Evolutionary conservation across 495 filamentous ascomycete genomes (phyloP).

Genomic region (Glonium stellatum): DNA sequence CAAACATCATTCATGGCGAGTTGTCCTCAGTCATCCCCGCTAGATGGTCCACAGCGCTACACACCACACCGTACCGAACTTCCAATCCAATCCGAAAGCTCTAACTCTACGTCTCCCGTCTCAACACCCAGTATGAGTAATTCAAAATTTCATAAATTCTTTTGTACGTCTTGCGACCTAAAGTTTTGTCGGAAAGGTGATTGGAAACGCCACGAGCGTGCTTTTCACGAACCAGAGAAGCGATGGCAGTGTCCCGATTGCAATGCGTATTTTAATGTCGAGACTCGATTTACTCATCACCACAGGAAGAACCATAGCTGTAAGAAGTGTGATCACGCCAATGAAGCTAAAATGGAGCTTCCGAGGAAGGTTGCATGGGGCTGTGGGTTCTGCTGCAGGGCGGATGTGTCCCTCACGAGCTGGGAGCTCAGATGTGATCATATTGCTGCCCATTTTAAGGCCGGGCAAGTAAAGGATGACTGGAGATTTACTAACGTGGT

Average conservation of each 20-base stretch:
- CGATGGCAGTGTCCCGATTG: conserved; percentile 30
- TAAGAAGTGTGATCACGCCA: conserved; percentile 27
- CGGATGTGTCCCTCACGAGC: not conserved
- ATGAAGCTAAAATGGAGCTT: conserved; percentile 17
- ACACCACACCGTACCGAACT: too few species aligned
- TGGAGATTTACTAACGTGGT: conserved; percentile 32
- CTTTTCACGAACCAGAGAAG: conserved; percentile 26
- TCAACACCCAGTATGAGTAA: too few species aligned
- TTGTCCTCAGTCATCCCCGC: too few species aligned
- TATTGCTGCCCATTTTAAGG: conserved; percentile 28
- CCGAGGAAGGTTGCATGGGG: conserved; percentile 29
- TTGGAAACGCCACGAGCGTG: conserved; percentile 31
- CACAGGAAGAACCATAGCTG: conserved; percentile 25
- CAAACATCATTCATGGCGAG: too few species aligned
- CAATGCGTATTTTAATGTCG: conserved; percentile 24
- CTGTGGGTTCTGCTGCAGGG: conserved; percentile 29
- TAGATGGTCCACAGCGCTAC: too few species aligned
- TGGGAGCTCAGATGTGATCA: conserved; percentile 31
- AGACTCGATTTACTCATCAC: conserved; percentile 25
- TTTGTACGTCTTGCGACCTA: conserved; percentile 29
- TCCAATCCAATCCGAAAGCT: too few species aligned
- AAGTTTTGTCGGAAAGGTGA: conserved; percentile 26
- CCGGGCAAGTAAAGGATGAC: conserved; percentile 19
- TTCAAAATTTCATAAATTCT: conserved; percentile 12
- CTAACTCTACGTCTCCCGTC: too few species aligned